Base-by-base conservation (phyloP, 768 basidiomycete genomes). In the Boletus rubroflammeus region DNA sequence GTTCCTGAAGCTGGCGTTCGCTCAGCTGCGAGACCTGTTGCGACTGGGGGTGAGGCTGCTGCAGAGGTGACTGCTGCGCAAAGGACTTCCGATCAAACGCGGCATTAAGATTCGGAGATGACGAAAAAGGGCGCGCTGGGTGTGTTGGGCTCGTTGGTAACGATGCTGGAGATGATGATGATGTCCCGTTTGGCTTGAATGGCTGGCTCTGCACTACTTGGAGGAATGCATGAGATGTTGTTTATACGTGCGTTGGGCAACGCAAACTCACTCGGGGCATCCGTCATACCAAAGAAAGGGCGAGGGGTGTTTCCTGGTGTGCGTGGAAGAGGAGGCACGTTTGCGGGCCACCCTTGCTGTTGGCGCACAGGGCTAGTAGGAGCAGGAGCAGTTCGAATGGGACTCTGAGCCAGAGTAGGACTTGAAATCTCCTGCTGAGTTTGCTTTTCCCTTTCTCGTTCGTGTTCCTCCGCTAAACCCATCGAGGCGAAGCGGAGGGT, bases 401-500 rank as follows among this genome's bases (percentile, higher is more conserved):
- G 61, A 38, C 56, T 62, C 47, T 67, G 65, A 38, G 50, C 21
- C 0, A 15, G 35, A 14, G 51, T 8, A 23, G 53, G 29, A 19
- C 28, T 44, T 19, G 59, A 43, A 13, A 19, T 21, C 38, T 47
- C 54, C 28, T 58, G 50, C 7, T 43, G 62, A 25, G 46, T 38
- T 19, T 65, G 53, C 36, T 19, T 42, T 26, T 66, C 41, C 31
- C 42, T 59, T 17, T 60, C 60, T 28, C 55, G 56, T 28, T 59
- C 57, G 29, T 54, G 61, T 21, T 67, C 66, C 36, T 62, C 65
- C 19, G 46, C 48, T 23, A 72, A 50, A 15, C 61, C 54, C 39
- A 67, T 58, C 6, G 69, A 57, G 26, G 72, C 72, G 49, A 73
- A 60, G 46, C 71, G 73, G 19, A 70, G 62, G 3, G 73, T 70